Conservation (phyloP, 495 filamentous ascomycete genomes). For the Talaromyces ruber region DNA sequence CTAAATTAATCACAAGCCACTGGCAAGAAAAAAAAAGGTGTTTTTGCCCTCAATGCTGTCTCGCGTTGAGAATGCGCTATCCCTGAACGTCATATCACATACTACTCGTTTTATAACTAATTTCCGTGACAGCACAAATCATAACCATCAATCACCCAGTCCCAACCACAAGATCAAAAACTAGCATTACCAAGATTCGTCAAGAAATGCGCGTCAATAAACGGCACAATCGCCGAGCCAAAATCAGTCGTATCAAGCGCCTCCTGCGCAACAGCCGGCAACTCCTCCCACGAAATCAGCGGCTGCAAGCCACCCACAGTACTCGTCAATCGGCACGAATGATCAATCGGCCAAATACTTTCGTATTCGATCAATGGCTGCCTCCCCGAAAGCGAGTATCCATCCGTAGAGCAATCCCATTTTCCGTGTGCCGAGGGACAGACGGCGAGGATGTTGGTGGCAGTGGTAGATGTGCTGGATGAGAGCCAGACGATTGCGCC, state of each 20-base stretch:
- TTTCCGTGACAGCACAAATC: background rate
- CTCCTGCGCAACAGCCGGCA: constrained; percentile 26
- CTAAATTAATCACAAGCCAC: background rate
- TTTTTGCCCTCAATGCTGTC: background rate
- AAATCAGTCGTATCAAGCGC: constrained; percentile 35
- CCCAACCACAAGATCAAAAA: constrained; percentile 17
- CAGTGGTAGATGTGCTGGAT: constrained; percentile 20
- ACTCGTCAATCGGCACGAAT: constrained; percentile 33
- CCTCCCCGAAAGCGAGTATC: constrained; percentile 26
- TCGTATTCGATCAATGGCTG: constrained; percentile 38
- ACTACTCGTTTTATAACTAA: background rate
- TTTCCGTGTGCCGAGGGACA: constrained; percentile 43
- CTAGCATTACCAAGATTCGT: constrained; percentile 27
- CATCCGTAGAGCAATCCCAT: constrained; percentile 38
- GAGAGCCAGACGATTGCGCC: constrained; percentile 41
- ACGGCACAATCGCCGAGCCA: constrained; percentile 34
- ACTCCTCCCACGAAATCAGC: constrained; percentile 45
- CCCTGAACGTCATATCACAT: background rate
- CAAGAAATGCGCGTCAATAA: constrained; percentile 32
- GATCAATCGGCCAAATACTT: constrained; percentile 41
- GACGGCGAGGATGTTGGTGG: constrained; percentile 39
- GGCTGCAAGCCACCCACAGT: constrained; percentile 42
- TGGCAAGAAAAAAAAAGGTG: background rate
- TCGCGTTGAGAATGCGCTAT: background rate
- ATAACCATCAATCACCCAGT: background rate